Conservation (phyloP, 116 monocot genomes). For the Trichopus zeylanicus region DNA sequence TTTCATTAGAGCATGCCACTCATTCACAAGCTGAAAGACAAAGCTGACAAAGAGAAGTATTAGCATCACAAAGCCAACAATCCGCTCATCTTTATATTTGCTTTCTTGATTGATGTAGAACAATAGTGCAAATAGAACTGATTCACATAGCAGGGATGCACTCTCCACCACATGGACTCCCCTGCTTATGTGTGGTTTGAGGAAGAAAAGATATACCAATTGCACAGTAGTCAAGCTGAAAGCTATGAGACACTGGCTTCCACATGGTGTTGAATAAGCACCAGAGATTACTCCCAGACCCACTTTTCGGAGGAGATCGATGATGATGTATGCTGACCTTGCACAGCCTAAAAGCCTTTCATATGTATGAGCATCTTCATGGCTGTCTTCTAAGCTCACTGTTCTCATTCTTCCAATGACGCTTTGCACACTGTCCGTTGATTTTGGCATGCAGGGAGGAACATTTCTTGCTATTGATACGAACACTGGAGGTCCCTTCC, state of each 20-base stretch:
- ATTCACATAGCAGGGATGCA: conserved; percentile 2
- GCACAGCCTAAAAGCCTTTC: conserved; percentile 1
- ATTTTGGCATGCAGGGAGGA: not conserved
- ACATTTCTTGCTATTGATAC: not conserved
- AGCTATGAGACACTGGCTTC: conserved; percentile 2
- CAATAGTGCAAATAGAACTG: not conserved
- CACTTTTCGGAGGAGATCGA: conserved; percentile 6
- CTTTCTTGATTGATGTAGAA: not conserved
- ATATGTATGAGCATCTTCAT: not conserved
- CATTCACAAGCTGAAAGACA: conserved; percentile 6
- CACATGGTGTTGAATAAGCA: not conserved
- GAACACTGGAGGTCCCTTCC: conserved; percentile 5
- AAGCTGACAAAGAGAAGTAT: conserved; percentile 5
- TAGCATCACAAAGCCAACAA: conserved; percentile 1
- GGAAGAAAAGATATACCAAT: conserved; percentile 3
- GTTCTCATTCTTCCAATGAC: conserved; percentile 10
- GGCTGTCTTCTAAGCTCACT: not conserved
- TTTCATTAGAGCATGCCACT: conserved; percentile 5
- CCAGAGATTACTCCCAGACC: conserved; percentile 3
- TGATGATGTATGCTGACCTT: not conserved
- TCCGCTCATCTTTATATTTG: not conserved
- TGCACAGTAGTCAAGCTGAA: not conserved
- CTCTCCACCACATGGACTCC: conserved; percentile 5
- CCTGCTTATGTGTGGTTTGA: conserved; percentile 8
- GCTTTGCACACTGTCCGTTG: not conserved